Conservation (phyloP, 352 stramenopile genomes). For the Elongisporangium undulatum region DNA sequence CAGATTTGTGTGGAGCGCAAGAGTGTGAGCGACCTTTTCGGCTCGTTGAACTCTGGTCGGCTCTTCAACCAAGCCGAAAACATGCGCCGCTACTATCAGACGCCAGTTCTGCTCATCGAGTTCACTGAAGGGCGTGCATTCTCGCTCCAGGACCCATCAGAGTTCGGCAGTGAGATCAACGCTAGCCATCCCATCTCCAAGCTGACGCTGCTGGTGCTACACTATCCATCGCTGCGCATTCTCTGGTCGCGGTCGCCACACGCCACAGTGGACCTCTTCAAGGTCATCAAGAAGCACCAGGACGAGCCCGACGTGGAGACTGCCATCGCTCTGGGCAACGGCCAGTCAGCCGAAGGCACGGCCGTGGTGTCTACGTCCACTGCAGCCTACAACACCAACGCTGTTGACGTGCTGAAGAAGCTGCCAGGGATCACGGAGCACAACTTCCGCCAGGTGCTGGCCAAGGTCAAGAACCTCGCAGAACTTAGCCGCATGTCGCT, state of each 20-base stretch:
- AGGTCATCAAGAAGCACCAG: constrained; percentile 77
- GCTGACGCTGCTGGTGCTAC: constrained; percentile 90
- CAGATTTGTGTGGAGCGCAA: constrained; percentile 98
- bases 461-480: constrained; percentile 62
- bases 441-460: constrained; percentile 86
- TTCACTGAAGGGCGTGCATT: constrained; percentile 87
- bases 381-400: constrained; percentile 80
- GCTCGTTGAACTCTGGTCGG: constrained; percentile 93
- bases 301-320: constrained; percentile 80
- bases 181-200: constrained; percentile 93
- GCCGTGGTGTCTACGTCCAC: constrained; percentile 10
- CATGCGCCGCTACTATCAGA: constrained; percentile 83
- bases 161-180: constrained; percentile 92
- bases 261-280: constrained; percentile 86
- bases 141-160: constrained; percentile 82
- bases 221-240: constrained; percentile 94
- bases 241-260: constrained; percentile 94
- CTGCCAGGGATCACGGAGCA: constrained; percentile 95
- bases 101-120: constrained; percentile 96
- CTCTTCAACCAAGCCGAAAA: constrained; percentile 94
- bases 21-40: constrained; percentile 94
- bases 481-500: constrained; percentile 68
- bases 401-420: constrained; percentile 93
- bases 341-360: constrained; percentile 45
- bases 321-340: constrained; percentile 61